These are phyloP conservation scores for Craterostigma plantagineum DNA, from an alignment of 257 asterid genomes.

Conservation along the genomic window DNA sequence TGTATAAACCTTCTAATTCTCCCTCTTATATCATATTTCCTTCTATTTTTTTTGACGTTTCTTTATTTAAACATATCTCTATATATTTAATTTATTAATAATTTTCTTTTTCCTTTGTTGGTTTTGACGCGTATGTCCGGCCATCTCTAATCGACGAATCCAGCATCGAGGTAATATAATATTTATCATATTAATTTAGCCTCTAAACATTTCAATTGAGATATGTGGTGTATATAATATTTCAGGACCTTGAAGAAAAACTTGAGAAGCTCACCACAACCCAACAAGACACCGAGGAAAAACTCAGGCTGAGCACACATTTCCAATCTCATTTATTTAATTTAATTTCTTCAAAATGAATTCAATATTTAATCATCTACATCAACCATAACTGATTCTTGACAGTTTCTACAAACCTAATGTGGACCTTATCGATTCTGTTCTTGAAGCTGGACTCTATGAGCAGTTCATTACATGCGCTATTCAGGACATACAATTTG, in stretches of 20 bases:
- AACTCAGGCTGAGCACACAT: constrained; percentile 25
- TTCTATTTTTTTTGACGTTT: too few species aligned
- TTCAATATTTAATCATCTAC: neutral
- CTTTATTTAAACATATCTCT: too few species aligned
- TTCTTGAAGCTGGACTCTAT: constrained; percentile 35
- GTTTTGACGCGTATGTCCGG: constrained; percentile 6
- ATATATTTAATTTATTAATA: too few species aligned
- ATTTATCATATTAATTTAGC: too few species aligned
- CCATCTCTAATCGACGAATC: constrained; percentile 7
- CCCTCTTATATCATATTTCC: neutral
- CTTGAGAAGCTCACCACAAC: constrained; percentile 27
- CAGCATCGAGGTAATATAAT: constrained; percentile 64
- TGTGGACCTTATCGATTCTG: constrained; percentile 24
- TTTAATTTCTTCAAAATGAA: too few species aligned
- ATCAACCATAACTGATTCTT: neutral
- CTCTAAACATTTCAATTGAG: too few species aligned
- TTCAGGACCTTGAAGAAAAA: constrained; percentile 37
- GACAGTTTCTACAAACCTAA: constrained; percentile 32
- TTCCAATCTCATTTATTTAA: neutral
- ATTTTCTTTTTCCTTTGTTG: too few species aligned
- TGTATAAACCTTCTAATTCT: constrained; percentile 14
- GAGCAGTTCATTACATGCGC: constrained; percentile 34
- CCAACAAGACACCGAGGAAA: constrained; percentile 25
- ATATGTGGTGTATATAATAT: too few species aligned
- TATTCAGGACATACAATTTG: constrained; percentile 20